Evolutionary conservation across 2,329 filamentous ascomycete species (phyloP).

Genomic region (Sphaerostilbella broomeana): DNA sequence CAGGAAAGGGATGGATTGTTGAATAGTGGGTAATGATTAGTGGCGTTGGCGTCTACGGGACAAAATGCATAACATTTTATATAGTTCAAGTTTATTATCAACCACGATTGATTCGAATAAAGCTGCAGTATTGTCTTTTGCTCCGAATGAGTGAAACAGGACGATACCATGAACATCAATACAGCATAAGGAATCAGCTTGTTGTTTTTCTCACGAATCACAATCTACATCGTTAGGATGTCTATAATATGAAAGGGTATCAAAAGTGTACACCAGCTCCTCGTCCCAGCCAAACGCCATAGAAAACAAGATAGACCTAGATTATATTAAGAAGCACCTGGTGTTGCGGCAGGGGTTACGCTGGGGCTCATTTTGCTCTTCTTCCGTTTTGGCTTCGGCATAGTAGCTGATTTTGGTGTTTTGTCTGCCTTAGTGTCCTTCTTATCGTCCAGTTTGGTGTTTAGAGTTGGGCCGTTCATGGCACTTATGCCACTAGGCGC

Average conservation of each 20-base stretch:
- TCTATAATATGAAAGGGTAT: conserved; percentile 8
- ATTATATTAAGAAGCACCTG: conserved; percentile 18
- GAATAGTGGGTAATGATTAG: conserved; percentile 32
- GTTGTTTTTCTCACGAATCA: no score
- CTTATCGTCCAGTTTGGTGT: conserved; percentile 38
- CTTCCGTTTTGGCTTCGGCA: conserved; percentile 39
- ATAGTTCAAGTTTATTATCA: no score
- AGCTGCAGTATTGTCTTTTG: no score
- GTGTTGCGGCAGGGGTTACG: conserved; percentile 26
- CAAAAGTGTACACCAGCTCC: neutral
- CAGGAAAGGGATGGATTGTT: conserved; percentile 68
- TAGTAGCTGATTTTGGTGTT: conserved; percentile 35
- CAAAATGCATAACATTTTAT: no score
- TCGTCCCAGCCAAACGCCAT: neutral
- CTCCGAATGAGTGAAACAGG: no score
- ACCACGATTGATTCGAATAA: no score
- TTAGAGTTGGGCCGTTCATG: conserved; percentile 30
- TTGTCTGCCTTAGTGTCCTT: conserved; percentile 42
- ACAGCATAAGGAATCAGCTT: no score
- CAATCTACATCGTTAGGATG: no score
- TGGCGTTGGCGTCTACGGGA: conserved; percentile 1
- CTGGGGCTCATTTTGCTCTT: conserved; percentile 40
- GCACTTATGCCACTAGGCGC: conserved; percentile 28
- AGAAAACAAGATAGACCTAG: neutral
- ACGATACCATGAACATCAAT: no score